A percentile compares a stretch with the other conserved stretches of the same genome.
These are phyloP conservation scores for Dillenia suffruticosa DNA, from an alignment of 164 flowering plant species.

Conservation along the genomic window DNA sequence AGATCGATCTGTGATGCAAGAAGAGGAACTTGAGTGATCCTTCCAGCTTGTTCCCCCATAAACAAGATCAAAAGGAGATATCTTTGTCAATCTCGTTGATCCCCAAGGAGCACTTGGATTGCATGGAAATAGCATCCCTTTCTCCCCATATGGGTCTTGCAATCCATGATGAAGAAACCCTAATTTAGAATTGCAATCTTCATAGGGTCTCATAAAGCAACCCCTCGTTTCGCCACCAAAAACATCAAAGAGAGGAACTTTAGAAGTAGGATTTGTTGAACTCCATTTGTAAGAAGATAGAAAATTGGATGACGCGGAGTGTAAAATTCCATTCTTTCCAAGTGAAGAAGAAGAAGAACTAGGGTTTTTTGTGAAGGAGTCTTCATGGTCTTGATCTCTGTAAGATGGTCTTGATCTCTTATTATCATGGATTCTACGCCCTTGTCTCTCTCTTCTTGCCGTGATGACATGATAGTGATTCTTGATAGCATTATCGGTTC, in stretches of 20 bases:
- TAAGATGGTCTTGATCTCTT: neutral
- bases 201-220: too few species aligned
- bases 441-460: conserved; percentile 24
- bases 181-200: too few species aligned
- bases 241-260: too few species aligned
- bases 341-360: neutral
- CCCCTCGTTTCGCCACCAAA: too few species aligned
- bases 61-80: neutral
- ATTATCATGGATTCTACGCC: neutral
- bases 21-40: neutral
- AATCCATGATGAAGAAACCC: too few species aligned
- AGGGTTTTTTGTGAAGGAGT: neutral
- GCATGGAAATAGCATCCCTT: neutral
- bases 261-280: too few species aligned
- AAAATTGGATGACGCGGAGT: too few species aligned
- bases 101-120: neutral
- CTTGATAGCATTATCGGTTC: conserved; percentile 36
- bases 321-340: neutral
- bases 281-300: too few species aligned
- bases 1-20: neutral
- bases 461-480: conserved; percentile 35
- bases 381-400: neutral
- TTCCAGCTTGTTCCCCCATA: neutral
- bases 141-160: too few species aligned
- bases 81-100: neutral